A percentile compares a stretch with the other conserved stretches of the same genome.
Conservation (phyloP, 2,329 filamentous ascomycete species). For the Pseudogymnoascus destructans region DNA sequence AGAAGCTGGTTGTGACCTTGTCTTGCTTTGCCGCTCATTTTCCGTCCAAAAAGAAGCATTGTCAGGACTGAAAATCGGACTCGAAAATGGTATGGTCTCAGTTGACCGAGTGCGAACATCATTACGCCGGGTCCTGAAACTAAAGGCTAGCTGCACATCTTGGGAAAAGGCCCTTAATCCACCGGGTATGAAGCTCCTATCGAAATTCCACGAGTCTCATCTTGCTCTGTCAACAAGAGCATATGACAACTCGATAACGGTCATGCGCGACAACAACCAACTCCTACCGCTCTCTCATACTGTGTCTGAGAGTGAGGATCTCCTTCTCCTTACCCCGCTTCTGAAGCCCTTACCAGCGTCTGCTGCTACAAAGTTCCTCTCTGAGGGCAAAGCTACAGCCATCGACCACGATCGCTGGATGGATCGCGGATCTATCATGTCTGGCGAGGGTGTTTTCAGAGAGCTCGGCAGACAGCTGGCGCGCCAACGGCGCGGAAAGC, state of each 20-base stretch:
- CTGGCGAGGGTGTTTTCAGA: slow-evolving; percentile 82
- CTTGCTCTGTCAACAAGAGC: slow-evolving; percentile 68
- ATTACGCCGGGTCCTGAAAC: slow-evolving; percentile 58
- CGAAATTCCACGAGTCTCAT: slow-evolving; percentile 71
- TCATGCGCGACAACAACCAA: slow-evolving; percentile 79
- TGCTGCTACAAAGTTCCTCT: slow-evolving; percentile 59
- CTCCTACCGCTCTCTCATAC: slow-evolving; percentile 71
- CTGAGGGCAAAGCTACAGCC: slow-evolving; percentile 33
- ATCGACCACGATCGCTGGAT: slow-evolving; percentile 40
- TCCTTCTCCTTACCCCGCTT: slow-evolving; percentile 77
- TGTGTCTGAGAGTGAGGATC: slow-evolving; percentile 71
- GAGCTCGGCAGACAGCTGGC: slow-evolving; percentile 83
- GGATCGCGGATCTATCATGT: slow-evolving; percentile 59
- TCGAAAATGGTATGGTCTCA: slow-evolving; percentile 82
- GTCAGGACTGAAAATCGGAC: slow-evolving; percentile 72
- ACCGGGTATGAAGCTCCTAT: slow-evolving; percentile 61
- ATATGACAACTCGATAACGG: slow-evolving; percentile 85
- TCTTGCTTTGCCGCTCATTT: slow-evolving; percentile 78
- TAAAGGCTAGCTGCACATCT: slow-evolving; percentile 77
- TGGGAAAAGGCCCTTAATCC: slow-evolving; percentile 90
- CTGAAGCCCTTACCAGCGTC: slow-evolving; percentile 90
- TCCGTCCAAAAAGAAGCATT: slow-evolving; percentile 85
- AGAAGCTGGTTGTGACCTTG: slow-evolving; percentile 86
- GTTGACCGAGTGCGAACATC: slow-evolving; percentile 70
- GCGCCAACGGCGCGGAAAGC: slow-evolving; percentile 68